Percentiles rank a stretch among this genome's conserved stretches.
Conservation (phyloP, 352 stramenopile genomes). For the Globisporangium megalacanthum region DNA sequence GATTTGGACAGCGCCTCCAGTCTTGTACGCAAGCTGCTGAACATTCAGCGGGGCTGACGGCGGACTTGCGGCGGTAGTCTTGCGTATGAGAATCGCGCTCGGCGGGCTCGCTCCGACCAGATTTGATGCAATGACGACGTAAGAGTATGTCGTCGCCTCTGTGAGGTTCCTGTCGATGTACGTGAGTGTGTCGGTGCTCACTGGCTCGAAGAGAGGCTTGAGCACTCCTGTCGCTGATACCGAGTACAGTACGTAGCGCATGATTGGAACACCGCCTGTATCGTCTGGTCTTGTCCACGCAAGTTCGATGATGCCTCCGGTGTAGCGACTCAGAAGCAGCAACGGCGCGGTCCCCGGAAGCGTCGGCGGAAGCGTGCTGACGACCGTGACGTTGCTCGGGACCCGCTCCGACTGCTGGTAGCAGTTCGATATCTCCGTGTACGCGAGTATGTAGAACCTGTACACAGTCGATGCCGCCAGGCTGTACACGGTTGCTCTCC, state of each 20-base stretch:
- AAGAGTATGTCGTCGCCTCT: slow-evolving; percentile 45
- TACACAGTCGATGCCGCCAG: slow-evolving; percentile 25
- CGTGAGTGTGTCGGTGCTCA: slow-evolving; percentile 13
- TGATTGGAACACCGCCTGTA: slow-evolving; percentile 26
- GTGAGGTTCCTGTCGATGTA: slow-evolving; percentile 44
- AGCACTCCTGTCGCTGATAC: slow-evolving; percentile 9
- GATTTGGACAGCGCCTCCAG: slow-evolving; percentile 50
- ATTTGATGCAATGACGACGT: slow-evolving; percentile 34
- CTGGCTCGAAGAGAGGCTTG: slow-evolving; percentile 20
- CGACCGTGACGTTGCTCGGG: slow-evolving; percentile 14
- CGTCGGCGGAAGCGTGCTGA: slow-evolving; percentile 16
- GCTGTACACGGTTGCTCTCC: slow-evolving; percentile 23
- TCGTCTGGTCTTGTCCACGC: slow-evolving; percentile 25
- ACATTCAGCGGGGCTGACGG: slow-evolving; percentile 46
- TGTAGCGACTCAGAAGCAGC: slow-evolving; percentile 19
- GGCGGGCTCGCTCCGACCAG: slow-evolving; percentile 30
- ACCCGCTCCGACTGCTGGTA: slow-evolving; percentile 11
- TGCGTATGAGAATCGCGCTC: slow-evolving; percentile 22
- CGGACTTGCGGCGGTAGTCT: slow-evolving; percentile 32
- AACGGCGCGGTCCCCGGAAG: slow-evolving; percentile 18
- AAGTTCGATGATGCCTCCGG: slow-evolving; percentile 35
- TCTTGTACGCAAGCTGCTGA: slow-evolving; percentile 29
- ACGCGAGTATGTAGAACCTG: slow-evolving; percentile 26
- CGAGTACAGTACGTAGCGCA: slow-evolving; percentile 23
- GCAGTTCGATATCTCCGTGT: slow-evolving; percentile 32